phyloP scores from a whole-genome alignment of 1,139 yeast genomes.

The Kurtzmaniella quercitrusa region DNA sequence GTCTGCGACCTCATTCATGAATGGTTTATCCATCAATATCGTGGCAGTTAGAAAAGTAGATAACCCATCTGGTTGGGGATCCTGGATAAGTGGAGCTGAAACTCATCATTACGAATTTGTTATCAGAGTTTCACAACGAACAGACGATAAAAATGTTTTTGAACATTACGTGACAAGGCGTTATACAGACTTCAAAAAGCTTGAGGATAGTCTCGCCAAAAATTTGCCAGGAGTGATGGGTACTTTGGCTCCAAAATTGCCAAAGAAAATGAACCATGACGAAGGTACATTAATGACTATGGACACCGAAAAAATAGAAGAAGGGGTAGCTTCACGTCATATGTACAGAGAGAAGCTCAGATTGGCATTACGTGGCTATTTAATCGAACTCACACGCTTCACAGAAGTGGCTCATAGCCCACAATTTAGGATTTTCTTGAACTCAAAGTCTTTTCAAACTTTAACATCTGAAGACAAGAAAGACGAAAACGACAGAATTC shows the following conservation, averaged over 20 bases:
- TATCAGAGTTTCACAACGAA: constrained; percentile 26
- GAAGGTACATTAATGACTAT: constrained; percentile 16
- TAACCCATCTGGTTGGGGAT: background rate
- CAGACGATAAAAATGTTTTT: background rate
- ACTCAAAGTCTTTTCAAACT: constrained; percentile 28
- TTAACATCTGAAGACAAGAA: constrained; percentile 37
- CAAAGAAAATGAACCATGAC: constrained; percentile 45
- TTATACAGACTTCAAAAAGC: constrained; percentile 60
- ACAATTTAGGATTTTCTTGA: constrained; percentile 51
- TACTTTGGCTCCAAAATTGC: constrained; percentile 54
- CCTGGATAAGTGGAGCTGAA: constrained; percentile 12
- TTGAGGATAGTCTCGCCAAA: constrained; percentile 49
- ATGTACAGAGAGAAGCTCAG: constrained; percentile 60
- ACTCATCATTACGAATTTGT: constrained; percentile 43
- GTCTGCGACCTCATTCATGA: constrained; percentile 43
- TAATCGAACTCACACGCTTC: constrained; percentile 48
- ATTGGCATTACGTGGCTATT: constrained; percentile 69
- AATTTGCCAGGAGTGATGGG: constrained; percentile 69
- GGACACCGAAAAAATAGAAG: background rate
- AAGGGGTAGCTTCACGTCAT: background rate
- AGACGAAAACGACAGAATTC: constrained; percentile 56
- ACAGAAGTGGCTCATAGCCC: constrained; percentile 54
- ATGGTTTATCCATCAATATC: constrained; percentile 61
- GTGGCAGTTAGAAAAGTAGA: constrained; percentile 51
- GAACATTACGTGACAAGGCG: constrained; percentile 53